Evolutionary conservation across 2,329 filamentous ascomycete genomes (phyloP).

Genomic region (Proliferodiscus dingleyae): DNA sequence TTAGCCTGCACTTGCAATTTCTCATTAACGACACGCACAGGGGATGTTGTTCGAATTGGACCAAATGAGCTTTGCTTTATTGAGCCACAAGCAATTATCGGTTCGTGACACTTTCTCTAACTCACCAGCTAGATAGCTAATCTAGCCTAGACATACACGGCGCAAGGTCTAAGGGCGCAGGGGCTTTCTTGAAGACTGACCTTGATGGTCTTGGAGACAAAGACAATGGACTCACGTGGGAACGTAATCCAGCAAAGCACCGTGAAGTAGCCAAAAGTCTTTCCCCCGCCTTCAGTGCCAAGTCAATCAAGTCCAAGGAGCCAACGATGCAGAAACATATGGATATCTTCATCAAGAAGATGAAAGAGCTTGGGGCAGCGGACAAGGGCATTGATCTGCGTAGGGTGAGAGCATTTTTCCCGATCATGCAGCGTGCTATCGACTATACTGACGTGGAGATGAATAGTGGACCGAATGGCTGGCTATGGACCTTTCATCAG

Average conservation of each 20-base stretch:
- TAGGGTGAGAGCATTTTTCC: too few species aligned
- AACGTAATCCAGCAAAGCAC: constrained; percentile 4
- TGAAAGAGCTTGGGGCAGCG: not conserved
- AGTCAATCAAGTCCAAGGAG: constrained; percentile 2
- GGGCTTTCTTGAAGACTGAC: constrained; percentile 1
- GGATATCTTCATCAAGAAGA: constrained; percentile 1
- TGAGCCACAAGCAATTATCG: constrained; percentile 6
- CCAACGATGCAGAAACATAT: constrained; percentile 3
- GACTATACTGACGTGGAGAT: too few species aligned
- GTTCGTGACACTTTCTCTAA: too few species aligned
- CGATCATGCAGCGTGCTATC: too few species aligned
- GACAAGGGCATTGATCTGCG: not conserved
- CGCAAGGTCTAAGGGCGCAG: not conserved
- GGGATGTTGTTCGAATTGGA: constrained; percentile 17
- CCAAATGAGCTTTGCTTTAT: constrained; percentile 21
- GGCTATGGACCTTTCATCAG: constrained; percentile 6
- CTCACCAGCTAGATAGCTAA: too few species aligned
- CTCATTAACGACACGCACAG: too few species aligned
- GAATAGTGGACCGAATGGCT: constrained; percentile 11
- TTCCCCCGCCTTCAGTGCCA: not conserved
- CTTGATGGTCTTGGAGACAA: not conserved
- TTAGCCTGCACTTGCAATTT: too few species aligned
- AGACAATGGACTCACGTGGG: constrained; percentile 2
- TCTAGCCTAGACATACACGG: not conserved
- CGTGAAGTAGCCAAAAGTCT: constrained; percentile 5